phyloP scores from a whole-genome alignment of 2,329 filamentous ascomycete species.

The Xylaria sp. region DNA sequence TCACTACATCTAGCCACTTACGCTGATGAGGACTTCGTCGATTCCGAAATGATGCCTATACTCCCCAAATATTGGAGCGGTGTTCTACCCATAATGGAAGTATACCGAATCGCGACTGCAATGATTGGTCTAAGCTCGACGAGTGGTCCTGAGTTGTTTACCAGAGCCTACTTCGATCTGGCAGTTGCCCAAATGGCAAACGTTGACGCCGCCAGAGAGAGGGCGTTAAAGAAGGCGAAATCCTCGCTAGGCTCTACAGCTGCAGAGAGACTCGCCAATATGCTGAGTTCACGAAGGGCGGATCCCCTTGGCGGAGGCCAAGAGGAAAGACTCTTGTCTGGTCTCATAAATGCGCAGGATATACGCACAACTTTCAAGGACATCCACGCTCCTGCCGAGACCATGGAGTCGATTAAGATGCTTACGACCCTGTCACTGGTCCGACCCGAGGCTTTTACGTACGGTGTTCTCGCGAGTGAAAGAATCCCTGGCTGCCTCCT shows the following conservation, averaged over 20 bases:
- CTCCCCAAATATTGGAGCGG: constrained; percentile 13
- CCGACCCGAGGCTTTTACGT: constrained; percentile 90
- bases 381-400: constrained; percentile 76
- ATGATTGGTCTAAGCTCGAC: constrained; percentile 25
- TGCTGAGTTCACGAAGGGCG: constrained; percentile 26
- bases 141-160: constrained; percentile 17
- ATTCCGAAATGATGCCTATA: background rate
- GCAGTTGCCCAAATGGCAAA: constrained; percentile 17
- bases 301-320: constrained; percentile 58
- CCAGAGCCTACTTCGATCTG: constrained; percentile 15
- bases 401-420: constrained; percentile 80
- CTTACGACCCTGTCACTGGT: constrained; percentile 82
- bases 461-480: constrained; percentile 86
- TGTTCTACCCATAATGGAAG: constrained; percentile 24
- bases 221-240: background rate
- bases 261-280: constrained; percentile 13
- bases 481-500: constrained; percentile 84
- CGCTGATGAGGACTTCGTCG: background rate
- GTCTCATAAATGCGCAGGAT: constrained; percentile 74
- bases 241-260: background rate
- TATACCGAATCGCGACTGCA: constrained; percentile 28
- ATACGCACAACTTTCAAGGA: constrained; percentile 84
- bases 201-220: constrained; percentile 25
- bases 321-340: constrained; percentile 75
- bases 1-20: constrained; percentile 18